Evolutionary conservation across 345 rosid species (phyloP), one percentile per base, ranked within the genome.

Genomic region (Hevea brasiliensis): DNA sequence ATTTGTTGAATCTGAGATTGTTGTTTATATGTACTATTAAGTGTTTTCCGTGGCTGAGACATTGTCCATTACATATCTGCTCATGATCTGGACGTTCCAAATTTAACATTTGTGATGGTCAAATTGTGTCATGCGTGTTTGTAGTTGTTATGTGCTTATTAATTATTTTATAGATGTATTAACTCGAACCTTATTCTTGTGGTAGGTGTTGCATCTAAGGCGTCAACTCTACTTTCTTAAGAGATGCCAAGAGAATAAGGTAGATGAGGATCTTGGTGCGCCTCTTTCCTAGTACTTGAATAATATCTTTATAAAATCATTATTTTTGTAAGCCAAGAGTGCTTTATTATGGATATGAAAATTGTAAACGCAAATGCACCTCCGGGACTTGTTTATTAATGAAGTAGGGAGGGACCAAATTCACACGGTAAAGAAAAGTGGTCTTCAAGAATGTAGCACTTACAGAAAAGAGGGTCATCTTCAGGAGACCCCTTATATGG

Each of bases 131-230:
- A 40, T 62, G 48, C 26, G 17, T 35, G 45, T 20, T 24, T 2
- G 10, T 6, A 27, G 54, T 24, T 44, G 55, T 15, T 9, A 9
- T 8, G 9, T 27, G 42, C 59, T 17, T 7, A 3, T 17, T 23
- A 42, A 55, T 45, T 7, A 11, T 42, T 23, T 21, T 23, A 20
- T 60, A 57, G 13, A 18, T 41, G 35, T 27, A 45, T 26, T 32
- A 4, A 32, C 37, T 32, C 7, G 4, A 12, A 57, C 11, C 65
- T n/a, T 56, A n/a, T 1, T 45, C 13, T 54, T 29, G 21, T 75
- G 54, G 65, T 89, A 92, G 98, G 90, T 92, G 61, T 74, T 92
- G 82, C 94, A 89, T 77, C 77, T 90, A 40, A 73, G 89, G 60
- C 82, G 87, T 42, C 95, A 90, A 74, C 93, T 92, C 9, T 75